Evolutionary conservation across 2,329 filamentous ascomycete species (phyloP).

Genomic region (Fusarium hainanense): DNA sequence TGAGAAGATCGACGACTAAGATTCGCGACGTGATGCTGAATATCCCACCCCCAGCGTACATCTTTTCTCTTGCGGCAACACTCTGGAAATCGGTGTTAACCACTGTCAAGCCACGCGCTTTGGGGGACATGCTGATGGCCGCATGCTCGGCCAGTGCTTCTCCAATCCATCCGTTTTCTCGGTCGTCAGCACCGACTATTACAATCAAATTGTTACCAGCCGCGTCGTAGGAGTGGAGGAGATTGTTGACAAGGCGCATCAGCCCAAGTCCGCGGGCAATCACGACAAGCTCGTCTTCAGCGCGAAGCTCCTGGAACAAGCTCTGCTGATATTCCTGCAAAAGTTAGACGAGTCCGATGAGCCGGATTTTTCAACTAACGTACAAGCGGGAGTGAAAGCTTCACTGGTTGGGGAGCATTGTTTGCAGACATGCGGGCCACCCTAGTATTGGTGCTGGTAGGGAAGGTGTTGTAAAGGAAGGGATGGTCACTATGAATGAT

Average conservation of each 20-base stretch:
- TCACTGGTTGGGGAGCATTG: constrained; percentile 75
- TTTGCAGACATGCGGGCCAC: constrained; percentile 61
- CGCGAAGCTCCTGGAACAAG: constrained; percentile 88
- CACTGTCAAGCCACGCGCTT: constrained; percentile 85
- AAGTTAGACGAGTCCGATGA: constrained; percentile 21
- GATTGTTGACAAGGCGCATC: constrained; percentile 91
- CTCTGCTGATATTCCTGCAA: constrained; percentile 90
- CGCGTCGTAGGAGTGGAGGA: constrained; percentile 96
- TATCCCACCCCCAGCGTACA: constrained; percentile 89
- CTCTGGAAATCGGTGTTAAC: constrained; percentile 96
- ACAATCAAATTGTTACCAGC: constrained; percentile 93
- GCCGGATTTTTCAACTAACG: background rate
- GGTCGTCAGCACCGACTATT: constrained; percentile 87
- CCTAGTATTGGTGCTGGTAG: constrained; percentile 28
- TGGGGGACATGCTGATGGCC: constrained; percentile 83
- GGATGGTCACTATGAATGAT: constrained; percentile 31
- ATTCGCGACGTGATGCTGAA: constrained; percentile 97
- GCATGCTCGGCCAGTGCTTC: constrained; percentile 96
- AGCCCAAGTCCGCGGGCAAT: constrained; percentile 92
- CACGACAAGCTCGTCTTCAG: constrained; percentile 93
- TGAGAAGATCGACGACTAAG: constrained; percentile 90
- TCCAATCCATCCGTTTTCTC: constrained; percentile 96
- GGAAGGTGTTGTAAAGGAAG: constrained; percentile 25
- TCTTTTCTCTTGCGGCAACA: constrained; percentile 86
- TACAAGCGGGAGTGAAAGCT: constrained; percentile 76